Evolutionary conservation across 306 rosid species (phyloP), one percentile per base, ranked within the genome.

Genomic region (Acacia melanoxylon): DNA sequence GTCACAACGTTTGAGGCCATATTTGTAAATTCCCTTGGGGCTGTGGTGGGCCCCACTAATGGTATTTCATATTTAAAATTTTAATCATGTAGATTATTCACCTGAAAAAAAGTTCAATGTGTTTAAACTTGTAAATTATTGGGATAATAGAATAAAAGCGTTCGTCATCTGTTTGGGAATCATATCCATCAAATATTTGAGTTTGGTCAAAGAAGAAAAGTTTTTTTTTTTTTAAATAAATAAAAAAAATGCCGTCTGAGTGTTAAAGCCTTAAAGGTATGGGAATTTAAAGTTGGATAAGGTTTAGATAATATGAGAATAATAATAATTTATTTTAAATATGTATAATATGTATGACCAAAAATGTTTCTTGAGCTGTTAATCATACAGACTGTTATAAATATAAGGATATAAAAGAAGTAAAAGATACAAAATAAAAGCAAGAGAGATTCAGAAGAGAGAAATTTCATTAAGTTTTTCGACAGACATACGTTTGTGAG

Each of bases 1-100:
- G 58, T 83, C 91, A 33, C 72, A 17, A 12, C 80, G 70, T n/a
- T 35, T 9, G 33, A 86, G 84, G 54, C 80, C 25, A 31, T 35
- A 58, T 75, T 69, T 80, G 35, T 90, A 84, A 87, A 27, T 63
- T 33, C 54, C 4, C 20, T 31, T 12, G 45, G 13, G 24, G 44
- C 22, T 40, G 73, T 68, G 10, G 73, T 35, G 45, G 70, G 70
- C 13, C 72, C 25, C 10, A 67, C n/a, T 35, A 46, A 20, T 14
- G 7, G 37, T 13, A 17, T 40, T 20, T 12, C 72, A 35, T 16
- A 2, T 17, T 67, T 19, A 17, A 33, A 19, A 0, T 35, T 17
- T 19, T 35, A 67, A 3, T 35, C 22, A 29, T 63, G 69, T 29
- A 63, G 69, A 29, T 63, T 63, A 63, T 16, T 66, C 70, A 65